Conservation (phyloP, 73 alveolate genomes). For the Tetrahymena borealis region DNA sequence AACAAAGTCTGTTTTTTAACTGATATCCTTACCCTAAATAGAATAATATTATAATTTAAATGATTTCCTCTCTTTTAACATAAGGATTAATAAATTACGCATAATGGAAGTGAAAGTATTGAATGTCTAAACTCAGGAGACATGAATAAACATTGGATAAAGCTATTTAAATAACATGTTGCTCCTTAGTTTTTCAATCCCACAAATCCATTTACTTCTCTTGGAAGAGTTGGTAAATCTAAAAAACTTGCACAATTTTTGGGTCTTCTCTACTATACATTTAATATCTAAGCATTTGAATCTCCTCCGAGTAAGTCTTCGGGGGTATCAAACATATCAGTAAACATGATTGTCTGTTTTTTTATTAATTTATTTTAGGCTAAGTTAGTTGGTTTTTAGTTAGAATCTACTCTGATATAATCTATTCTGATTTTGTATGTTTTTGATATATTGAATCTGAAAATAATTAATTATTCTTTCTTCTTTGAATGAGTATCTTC, state of each 20-base stretch:
- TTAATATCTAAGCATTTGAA: neutral
- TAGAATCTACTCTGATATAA: too few species aligned
- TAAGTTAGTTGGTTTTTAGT: too few species aligned
- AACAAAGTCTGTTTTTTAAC: constrained; percentile 47
- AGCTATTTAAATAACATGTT: constrained; percentile 95
- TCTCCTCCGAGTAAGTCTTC: neutral
- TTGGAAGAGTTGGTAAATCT: constrained; percentile 75
- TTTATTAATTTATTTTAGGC: too few species aligned
- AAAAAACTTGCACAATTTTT: constrained; percentile 47
- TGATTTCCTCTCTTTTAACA: neutral
- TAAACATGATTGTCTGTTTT: too few species aligned
- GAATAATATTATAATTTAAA: neutral
- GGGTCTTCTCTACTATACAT: constrained; percentile 12
- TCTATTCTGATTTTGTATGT: too few species aligned
- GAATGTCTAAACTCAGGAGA: constrained; percentile 92
- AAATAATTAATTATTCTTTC: too few species aligned
- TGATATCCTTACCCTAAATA: constrained; percentile 26
- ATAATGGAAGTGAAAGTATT: constrained; percentile 73
- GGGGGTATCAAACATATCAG: neutral
- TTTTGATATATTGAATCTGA: too few species aligned
- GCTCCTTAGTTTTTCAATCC: constrained; percentile 96
- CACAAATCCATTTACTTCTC: constrained; percentile 71
- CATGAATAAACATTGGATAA: constrained; percentile 91
- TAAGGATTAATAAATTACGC: constrained; percentile 64
- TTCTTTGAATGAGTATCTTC: too few species aligned